These are phyloP conservation scores for Omphalotus guepiniiformis DNA, from an alignment of 768 basidiomycete species.

Conservation along the genomic window DNA sequence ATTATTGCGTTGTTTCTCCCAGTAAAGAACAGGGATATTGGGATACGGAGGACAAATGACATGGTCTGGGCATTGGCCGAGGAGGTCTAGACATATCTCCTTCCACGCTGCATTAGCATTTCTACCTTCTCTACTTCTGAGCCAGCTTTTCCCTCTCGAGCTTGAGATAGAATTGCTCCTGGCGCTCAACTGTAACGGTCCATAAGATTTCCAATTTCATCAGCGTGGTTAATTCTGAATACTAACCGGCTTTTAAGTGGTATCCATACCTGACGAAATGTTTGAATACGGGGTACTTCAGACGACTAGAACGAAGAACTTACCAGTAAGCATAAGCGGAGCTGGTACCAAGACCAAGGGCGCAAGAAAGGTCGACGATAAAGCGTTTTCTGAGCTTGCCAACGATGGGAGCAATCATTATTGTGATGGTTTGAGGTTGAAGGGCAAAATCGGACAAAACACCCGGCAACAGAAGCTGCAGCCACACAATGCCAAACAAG, in stretches of 20 bases:
- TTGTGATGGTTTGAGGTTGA: slow-evolving; percentile 24
- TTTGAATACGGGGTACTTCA: slow-evolving; percentile 22
- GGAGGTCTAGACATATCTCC: slow-evolving; percentile 4
- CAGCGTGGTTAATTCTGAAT: too few relatives aligned
- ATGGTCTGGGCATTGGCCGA: slow-evolving; percentile 4
- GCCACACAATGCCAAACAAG: slow-evolving; percentile 28
- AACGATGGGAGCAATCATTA: slow-evolving; percentile 88
- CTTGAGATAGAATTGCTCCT: slow-evolving; percentile 85
- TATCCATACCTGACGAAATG: slow-evolving; percentile 63
- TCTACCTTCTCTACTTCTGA: slow-evolving; percentile 11
- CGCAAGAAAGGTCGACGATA: slow-evolving; percentile 77
- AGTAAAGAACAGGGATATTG: too few relatives aligned
- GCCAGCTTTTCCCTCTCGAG: slow-evolving; percentile 61
- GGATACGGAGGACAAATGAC: background rate
- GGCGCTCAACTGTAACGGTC: slow-evolving; percentile 59
- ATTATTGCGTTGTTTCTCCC: too few relatives aligned
- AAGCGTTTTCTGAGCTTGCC: slow-evolving; percentile 92
- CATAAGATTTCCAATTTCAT: slow-evolving; percentile 12
- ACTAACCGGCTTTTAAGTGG: slow-evolving; percentile 75
- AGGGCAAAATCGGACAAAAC: slow-evolving; percentile 19
- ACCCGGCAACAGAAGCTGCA: slow-evolving; percentile 8
- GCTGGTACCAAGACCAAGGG: slow-evolving; percentile 72
- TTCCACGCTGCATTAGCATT: background rate
- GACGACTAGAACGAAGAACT: slow-evolving; percentile 27
- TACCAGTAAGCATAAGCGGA: slow-evolving; percentile 84